Percentiles rank a stretch among this genome's conserved stretches.
These are phyloP conservation scores for Xerocomus brunneocitrinus DNA, from an alignment of 768 basidiomycete genomes.

Conservation along the genomic window DNA sequence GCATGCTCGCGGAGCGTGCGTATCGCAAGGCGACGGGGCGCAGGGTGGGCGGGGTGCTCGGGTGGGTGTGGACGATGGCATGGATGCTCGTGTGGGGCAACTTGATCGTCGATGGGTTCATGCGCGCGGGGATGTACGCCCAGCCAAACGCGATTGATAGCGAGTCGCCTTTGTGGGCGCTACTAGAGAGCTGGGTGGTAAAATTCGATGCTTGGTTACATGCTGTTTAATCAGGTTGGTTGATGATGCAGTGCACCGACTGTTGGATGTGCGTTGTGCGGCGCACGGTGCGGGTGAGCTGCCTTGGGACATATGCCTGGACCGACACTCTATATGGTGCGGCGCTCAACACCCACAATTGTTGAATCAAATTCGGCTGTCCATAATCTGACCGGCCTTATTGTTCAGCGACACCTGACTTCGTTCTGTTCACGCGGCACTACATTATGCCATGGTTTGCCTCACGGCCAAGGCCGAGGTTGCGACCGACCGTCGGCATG, in stretches of 20 bases:
- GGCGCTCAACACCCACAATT: too few species aligned
- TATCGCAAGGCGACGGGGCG: slow-evolving; percentile 20
- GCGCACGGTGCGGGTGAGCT: not conserved
- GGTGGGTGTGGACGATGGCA: slow-evolving; percentile 32
- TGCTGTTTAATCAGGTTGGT: not conserved
- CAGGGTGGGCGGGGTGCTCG: slow-evolving; percentile 25
- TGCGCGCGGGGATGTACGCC: slow-evolving; percentile 5
- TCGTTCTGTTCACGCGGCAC: too few species aligned
- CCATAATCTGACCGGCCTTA: too few species aligned
- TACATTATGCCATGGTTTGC: not conserved
- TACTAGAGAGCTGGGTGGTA: slow-evolving; percentile 4
- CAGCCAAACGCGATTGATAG: not conserved
- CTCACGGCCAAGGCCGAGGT: not conserved
- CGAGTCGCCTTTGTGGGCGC: not conserved
- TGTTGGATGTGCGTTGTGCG: too few species aligned
- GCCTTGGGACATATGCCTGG: not conserved
- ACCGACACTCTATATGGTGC: too few species aligned
- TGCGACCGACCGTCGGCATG: not conserved
- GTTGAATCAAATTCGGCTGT: too few species aligned
- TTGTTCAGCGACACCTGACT: too few species aligned
- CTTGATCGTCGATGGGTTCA: slow-evolving; percentile 19
- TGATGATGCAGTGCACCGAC: not conserved
- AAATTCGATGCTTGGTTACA: slow-evolving; percentile 8
- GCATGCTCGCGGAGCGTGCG: slow-evolving; percentile 43
- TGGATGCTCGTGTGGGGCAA: slow-evolving; percentile 25